Percentiles rank a stretch among this genome's conserved stretches.
Evolutionary conservation across 2,329 filamentous ascomycete species (phyloP).

Genomic region (Trichophyton equinum): DNA sequence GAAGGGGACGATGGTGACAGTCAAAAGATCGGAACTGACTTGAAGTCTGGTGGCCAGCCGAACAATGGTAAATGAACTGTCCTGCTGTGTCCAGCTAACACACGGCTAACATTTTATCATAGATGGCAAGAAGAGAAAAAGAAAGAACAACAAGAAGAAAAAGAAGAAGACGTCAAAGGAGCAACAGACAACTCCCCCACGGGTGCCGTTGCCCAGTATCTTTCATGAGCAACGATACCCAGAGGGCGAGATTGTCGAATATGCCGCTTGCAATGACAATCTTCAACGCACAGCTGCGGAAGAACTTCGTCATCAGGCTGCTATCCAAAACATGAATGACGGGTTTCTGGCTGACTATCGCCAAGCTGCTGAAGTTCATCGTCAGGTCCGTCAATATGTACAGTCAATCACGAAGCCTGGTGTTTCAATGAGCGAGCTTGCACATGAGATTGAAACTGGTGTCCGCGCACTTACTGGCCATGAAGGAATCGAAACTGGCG

Average conservation of each 20-base stretch:
- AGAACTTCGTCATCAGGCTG: slow-evolving; percentile 33
- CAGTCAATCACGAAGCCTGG: slow-evolving; percentile 41
- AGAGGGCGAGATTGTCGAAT: slow-evolving; percentile 35
- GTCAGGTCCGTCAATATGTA: slow-evolving; percentile 42
- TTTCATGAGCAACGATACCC: slow-evolving; percentile 36
- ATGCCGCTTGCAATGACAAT: slow-evolving; percentile 31
- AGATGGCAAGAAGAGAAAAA: slow-evolving; percentile 31
- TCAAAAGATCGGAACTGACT: slow-evolving; percentile 13
- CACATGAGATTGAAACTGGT: slow-evolving; percentile 43
- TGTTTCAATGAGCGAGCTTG: slow-evolving; percentile 37
- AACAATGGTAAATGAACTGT: slow-evolving; percentile 5
- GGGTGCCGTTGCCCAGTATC: slow-evolving; percentile 35
- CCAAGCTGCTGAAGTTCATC: slow-evolving; percentile 45
- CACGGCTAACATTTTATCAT: background rate
- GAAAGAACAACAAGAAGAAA: slow-evolving; percentile 36
- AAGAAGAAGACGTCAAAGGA: slow-evolving; percentile 25
- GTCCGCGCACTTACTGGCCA: slow-evolving; percentile 41
- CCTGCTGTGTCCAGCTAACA: background rate
- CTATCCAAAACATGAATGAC: slow-evolving; percentile 32
- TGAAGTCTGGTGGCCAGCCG: slow-evolving; percentile 1
- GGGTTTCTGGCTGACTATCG: slow-evolving; percentile 43
- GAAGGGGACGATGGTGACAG: slow-evolving; percentile 15
- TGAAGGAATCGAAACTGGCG: slow-evolving; percentile 40
- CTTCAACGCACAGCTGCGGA: slow-evolving; percentile 36
- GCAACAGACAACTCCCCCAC: slow-evolving; percentile 36